A percentile compares a stretch with the other conserved stretches of the same genome.
Conservation (phyloP, 345 rosid species). For the Eucalyptus rudis region DNA sequence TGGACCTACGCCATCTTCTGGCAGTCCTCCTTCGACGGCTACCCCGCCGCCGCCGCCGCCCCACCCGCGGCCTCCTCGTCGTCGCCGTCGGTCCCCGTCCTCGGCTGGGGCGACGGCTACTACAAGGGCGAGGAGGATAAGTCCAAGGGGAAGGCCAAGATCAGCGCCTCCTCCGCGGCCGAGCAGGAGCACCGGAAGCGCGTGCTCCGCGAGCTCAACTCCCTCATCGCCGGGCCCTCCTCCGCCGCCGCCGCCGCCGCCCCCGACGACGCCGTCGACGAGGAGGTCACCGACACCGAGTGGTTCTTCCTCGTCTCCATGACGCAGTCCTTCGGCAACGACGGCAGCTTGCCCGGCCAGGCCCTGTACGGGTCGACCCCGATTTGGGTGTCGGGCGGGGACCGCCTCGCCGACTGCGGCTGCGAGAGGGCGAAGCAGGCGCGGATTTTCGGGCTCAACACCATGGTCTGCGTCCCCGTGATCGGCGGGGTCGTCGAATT, state of each 20-base stretch:
- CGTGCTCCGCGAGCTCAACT: slow-evolving; percentile 71
- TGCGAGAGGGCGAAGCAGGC: slow-evolving; percentile 78
- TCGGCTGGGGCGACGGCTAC: slow-evolving; percentile 94
- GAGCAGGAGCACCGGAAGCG: slow-evolving; percentile 83
- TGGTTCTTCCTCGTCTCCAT: slow-evolving; percentile 94
- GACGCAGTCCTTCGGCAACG: slow-evolving; percentile 69
- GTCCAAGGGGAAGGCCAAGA: slow-evolving; percentile 15
- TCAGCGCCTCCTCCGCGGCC: slow-evolving; percentile 17
- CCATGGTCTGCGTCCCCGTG: slow-evolving; percentile 72
- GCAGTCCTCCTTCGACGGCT: slow-evolving; percentile 74
- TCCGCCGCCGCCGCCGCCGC: slow-evolving; percentile 3
- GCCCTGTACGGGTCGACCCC: slow-evolving; percentile 39
- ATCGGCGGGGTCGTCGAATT: slow-evolving; percentile 80
- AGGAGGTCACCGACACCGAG: slow-evolving; percentile 90
- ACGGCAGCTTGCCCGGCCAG: slow-evolving; percentile 70
- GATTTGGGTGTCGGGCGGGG: slow-evolving; percentile 61
- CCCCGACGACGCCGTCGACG: slow-evolving; percentile 55
- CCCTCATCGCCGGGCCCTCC: slow-evolving; percentile 58
- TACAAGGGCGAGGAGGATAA: slow-evolving; percentile 84
- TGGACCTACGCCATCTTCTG: slow-evolving; percentile 98
- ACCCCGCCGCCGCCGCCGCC: slow-evolving; percentile 5
- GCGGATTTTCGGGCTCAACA: slow-evolving; percentile 60
- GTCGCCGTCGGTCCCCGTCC: slow-evolving; percentile 4
- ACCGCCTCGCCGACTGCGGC: slow-evolving; percentile 36
- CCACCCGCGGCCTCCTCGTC: slow-evolving; percentile 2